Evolutionary conservation across 2,329 filamentous ascomycete genomes (phyloP), one percentile per base, ranked within the genome.

Genomic region (Verticillium tricorpus): DNA sequence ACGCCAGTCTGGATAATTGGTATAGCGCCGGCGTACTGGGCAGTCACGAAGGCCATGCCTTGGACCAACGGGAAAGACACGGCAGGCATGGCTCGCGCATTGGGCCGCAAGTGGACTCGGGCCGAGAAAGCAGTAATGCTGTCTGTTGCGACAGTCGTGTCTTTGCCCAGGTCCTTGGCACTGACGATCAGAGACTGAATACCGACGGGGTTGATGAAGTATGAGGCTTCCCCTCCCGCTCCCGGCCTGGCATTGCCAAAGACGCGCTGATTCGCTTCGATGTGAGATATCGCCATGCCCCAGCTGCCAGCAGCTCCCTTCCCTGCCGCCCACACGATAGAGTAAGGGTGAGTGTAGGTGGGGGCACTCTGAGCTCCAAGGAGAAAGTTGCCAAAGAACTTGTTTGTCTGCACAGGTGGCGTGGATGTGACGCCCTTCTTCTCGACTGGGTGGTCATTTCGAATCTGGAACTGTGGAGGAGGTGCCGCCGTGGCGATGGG

Each of bases 1-100:
- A 95, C 84, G 1, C 86, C 87, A 25, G 88, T 89, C 67, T 93
- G 87, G 54, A 98, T 82, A 4, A 88, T 71, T 0, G 94, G 94
- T 8, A 86, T 88, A 0, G 86, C 81, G 34, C 87, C 86, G 60
- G 81, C 82, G 74, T 93, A 98, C 19, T 90, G 74, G 0, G 82
- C 93, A 5, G 93, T 97, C 19, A 97, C 80, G 68, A 93, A 96
- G 0, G 86, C 89, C 87, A 96, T 95, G 12, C 95, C 95, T 71
- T 98, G 94, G 0, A 96, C 87, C 8, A 97, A 72, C 0, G 93
- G 93, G 66, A 96, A 92, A 0, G 85, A 89, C 22, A 98, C 82
- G 1, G 83, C 80, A 0, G 89, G 84, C 1, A 79, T 73, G 8
- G 82, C 80, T 2, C 78, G 78, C n/a, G 74, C 70, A 25, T 80